Base-by-base conservation (phyloP, 1,139 yeast genomes). In the Suhomyces wounanorum region DNA sequence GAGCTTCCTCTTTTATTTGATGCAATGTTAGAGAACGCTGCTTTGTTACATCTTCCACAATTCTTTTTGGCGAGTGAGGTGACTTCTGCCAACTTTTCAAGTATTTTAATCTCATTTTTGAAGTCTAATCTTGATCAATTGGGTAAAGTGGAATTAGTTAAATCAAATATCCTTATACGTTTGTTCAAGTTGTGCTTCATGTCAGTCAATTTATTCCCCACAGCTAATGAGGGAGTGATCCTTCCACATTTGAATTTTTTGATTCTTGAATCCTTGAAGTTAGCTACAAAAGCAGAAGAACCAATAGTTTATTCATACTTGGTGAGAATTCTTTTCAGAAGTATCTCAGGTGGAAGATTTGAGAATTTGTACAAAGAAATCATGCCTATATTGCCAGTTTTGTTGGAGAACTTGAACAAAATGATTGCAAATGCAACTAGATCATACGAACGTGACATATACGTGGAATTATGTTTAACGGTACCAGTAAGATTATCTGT, bases 331-430 rank as follows among this genome's bases (percentile, higher is more conserved):
- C 72, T 95, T 46, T 95, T 95, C 75, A 78, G 99, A 66, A 89
- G 96, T 63, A 92, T 95, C 43, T 96, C 97, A 43, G 98, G 99
- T 44, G 99, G 98, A 3, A 78, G 97, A 54, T 92, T 92, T 66
- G 99, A 94, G 67, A 84, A 86, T 52, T 75, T 95, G 26, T 94
- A 94, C 72, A 89, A 95, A 59, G 97, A 94, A 56, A 92, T 95
- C 17, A 79, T 91, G 75, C 99, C 99, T 0, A 78, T 95, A 36
- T 72, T 95, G 33, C 98, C 95, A 46, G 91, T 89, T 1, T 72
- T 95, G 40, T 74, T 95, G 48, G 97, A 91, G 57, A 87, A 95
- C 7, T 78, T 95, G 55, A 94, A 92, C 66, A 83, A 89, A 60
- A 79, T 92, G 76, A 84, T 95, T 38, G 78, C 84, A 26, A 87